Base-by-base conservation (phyloP, 108 stramenopile genomes). In the Fistulifera solaris region DNA sequence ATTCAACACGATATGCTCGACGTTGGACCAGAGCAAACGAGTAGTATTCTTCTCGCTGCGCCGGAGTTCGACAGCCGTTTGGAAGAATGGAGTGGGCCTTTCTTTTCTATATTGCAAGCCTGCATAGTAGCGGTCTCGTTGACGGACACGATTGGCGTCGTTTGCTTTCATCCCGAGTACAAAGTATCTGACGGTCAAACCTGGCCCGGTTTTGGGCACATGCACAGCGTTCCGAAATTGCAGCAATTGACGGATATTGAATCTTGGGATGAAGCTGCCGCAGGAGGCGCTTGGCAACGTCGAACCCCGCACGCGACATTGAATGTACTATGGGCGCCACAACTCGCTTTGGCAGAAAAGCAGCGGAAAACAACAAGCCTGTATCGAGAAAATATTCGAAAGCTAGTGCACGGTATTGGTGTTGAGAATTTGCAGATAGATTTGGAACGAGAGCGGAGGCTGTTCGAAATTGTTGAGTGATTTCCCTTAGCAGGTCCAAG, bases 141-240 rank as follows among this genome's bases (percentile, higher is more conserved):
- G 11, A 76, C 85, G 55, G 56, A 57, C 40, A 45, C 71, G 16
- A 61, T 89, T 58, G 87, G 87, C 23, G 75, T 89, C 19, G 87
- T 89, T 35, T 89, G 87, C 40, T 89, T 89, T 45, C 87, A 89
- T 70, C 87, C 87, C 13, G 27, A 72, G 14, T 89, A 86, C 59
- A 76, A 67, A 14, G 77, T 71, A 38, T 80, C 83, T 0, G 83
- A 89, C 49, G 87, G 87, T 18, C 58, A 31, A 31, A 73, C 78
- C 11, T 89, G 73, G 65, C 87, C 87, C 18, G 87, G 87, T n/a
- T 89, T 89, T 65, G 87, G 87, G 11, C 87, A 89, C 38, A 89
- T 89, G 87, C 87, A 89, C 40, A 83, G 81, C 18, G 63, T 85
- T 11, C 80, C 83, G 2, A 73, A 83, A 40, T 55, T 89, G 21